Evolutionary conservation across 352 stramenopile genomes (phyloP).

Genomic region (Elongisporangium anandrum): DNA sequence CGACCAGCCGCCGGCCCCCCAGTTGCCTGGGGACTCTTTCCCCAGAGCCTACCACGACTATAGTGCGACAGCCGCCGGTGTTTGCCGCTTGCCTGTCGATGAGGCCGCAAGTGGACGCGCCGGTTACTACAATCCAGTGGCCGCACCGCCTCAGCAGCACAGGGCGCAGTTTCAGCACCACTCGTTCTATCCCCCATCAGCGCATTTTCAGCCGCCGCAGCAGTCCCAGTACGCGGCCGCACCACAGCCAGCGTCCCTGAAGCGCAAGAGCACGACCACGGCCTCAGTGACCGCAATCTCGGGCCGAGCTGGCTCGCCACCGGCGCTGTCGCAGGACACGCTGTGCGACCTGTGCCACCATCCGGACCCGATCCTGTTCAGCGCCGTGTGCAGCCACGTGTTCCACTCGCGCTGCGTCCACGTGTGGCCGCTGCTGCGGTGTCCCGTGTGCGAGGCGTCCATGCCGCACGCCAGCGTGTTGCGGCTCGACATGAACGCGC

Average conservation of each 20-base stretch:
- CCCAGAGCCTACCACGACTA: background rate
- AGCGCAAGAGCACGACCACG: slow-evolving; percentile 27
- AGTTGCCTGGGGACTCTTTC: background rate
- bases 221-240: background rate
- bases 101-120: background rate
- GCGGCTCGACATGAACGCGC: slow-evolving; percentile 67
- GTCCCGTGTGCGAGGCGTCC: slow-evolving; percentile 53
- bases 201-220: background rate
- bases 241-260: slow-evolving; percentile 15
- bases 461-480: slow-evolving; percentile 63
- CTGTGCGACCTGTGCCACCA: slow-evolving; percentile 78
- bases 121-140: background rate
- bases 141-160: background rate
- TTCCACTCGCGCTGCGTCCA: slow-evolving; percentile 85
- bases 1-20: background rate
- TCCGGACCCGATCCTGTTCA: slow-evolving; percentile 71
- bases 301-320: slow-evolving; percentile 6
- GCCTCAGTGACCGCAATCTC: slow-evolving; percentile 3
- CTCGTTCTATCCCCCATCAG: background rate
- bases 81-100: background rate
- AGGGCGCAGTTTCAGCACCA: background rate
- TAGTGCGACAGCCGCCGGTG: background rate
- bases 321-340: slow-evolving; percentile 21
- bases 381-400: slow-evolving; percentile 65
- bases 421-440: slow-evolving; percentile 65